Conservation (phyloP, 805 yeast species). For the Spencermartinsiella europaea region DNA sequence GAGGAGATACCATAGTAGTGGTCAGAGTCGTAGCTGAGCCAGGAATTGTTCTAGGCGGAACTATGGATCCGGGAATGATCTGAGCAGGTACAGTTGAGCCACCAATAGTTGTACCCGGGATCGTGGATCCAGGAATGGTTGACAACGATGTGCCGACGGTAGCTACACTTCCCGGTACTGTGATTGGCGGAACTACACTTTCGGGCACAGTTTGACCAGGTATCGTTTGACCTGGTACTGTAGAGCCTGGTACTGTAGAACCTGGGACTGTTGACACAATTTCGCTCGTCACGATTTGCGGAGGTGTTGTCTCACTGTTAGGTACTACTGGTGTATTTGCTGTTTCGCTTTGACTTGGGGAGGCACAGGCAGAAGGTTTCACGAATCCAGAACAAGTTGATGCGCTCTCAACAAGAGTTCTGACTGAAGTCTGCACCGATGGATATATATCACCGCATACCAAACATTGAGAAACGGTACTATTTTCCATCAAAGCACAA, state of each 20-base stretch:
- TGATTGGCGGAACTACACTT: constrained; percentile 1
- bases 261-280: constrained; percentile 17
- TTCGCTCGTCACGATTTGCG: background rate
- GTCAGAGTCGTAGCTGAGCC: too few species aligned
- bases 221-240: constrained; percentile 18
- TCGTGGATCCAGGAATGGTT: constrained; percentile 16
- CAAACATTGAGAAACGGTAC: background rate
- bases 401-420: too few species aligned
- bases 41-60: too few species aligned
- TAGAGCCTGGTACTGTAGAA: constrained; percentile 19
- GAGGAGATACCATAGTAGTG: too few species aligned
- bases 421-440: background rate
- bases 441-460: background rate
- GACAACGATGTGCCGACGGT: constrained; percentile 15
- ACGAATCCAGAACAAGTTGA: background rate
- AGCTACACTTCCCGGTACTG: constrained; percentile 16
- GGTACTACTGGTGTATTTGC: background rate
- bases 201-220: constrained; percentile 11
- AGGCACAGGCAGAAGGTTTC: background rate
- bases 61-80: constrained; percentile 18
- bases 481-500: background rate
- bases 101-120: constrained; percentile 19
- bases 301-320: background rate
- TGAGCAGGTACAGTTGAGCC: constrained; percentile 14
- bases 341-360: background rate